Percentiles rank a stretch among this genome's conserved stretches.
phyloP scores from a whole-genome alignment of 139 green algal species.

The Gonium pectorale region DNA sequence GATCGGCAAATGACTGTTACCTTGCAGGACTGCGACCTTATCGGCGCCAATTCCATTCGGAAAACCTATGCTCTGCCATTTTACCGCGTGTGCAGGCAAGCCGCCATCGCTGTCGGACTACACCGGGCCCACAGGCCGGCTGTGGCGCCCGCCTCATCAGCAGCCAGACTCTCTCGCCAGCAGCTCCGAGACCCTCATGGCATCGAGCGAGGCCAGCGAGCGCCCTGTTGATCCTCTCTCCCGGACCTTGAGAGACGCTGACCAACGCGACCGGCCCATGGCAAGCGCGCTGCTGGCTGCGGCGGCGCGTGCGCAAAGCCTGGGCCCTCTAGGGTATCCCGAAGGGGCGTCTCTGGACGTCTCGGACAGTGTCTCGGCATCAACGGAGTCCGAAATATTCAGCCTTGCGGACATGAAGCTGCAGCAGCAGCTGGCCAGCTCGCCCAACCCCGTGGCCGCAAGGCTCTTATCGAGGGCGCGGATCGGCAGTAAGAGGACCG shows the following conservation, averaged over 20 bases:
- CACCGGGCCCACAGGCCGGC: neutral
- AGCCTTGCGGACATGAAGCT: neutral
- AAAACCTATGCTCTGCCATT: no score
- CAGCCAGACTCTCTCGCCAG: neutral
- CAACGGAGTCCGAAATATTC: neutral
- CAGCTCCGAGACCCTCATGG: constrained; percentile 32
- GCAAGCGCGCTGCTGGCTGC: neutral
- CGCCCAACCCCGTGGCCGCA: neutral
- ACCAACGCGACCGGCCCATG: neutral
- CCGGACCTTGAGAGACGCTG: neutral
- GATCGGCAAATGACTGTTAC: no score
- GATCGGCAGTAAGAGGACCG: no score
- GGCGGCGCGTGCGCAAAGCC: neutral
- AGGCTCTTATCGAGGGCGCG: no score
- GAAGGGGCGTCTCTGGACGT: neutral
- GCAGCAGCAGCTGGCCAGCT: neutral
- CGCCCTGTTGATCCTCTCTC: neutral
- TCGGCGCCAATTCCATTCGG: no score
- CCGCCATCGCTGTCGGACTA: constrained; percentile 6
- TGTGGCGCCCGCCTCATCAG: constrained; percentile 12
- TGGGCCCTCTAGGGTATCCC: neutral
- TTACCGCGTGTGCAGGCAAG: constrained; percentile 15
- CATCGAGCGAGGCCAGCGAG: constrained; percentile 11
- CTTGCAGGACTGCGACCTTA: no score
- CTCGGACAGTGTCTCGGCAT: neutral